These are phyloP conservation scores for Leishmania lainsoni DNA, from an alignment of 208 protist species.

Conservation along the genomic window DNA sequence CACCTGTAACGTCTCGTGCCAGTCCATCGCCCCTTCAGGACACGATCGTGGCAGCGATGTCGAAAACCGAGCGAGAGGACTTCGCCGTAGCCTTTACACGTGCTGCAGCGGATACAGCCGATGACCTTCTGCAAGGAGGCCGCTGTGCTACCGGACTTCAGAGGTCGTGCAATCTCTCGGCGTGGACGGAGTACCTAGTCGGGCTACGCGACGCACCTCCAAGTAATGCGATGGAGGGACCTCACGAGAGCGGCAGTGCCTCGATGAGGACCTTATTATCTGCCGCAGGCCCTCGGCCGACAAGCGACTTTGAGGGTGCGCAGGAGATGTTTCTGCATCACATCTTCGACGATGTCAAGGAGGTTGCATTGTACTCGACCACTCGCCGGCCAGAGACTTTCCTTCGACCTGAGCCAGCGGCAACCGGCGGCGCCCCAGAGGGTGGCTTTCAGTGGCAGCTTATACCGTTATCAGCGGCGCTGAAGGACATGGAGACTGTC, in stretches of 20 bases:
- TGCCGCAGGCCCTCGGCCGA: not conserved
- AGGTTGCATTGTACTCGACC: slow-evolving; percentile 20
- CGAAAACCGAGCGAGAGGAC: not conserved
- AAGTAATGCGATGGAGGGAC: not conserved
- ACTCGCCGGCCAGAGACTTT: slow-evolving; percentile 13
- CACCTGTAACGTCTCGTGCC: not conserved
- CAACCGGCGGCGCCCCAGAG: not conserved
- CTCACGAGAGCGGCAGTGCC: not conserved
- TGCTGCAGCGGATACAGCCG: not conserved
- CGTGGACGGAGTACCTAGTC: slow-evolving; percentile 31
- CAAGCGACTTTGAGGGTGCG: not conserved
- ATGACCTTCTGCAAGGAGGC: not conserved
- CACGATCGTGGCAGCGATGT: not conserved
- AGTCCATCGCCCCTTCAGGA: not conserved
- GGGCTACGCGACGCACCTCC: slow-evolving; percentile 6
- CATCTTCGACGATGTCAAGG: slow-evolving; percentile 23
- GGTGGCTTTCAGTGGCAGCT: slow-evolving; percentile 6
- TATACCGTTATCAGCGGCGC: slow-evolving; percentile 3
- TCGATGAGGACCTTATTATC: not conserved
- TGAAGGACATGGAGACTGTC: not conserved
- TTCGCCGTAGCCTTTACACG: not conserved
- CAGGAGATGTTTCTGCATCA: slow-evolving; percentile 15
- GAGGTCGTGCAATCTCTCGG: slow-evolving; percentile 7
- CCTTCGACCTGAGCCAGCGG: slow-evolving; percentile 1
- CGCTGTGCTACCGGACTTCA: not conserved